Evolutionary conservation across 441 rosid genomes (phyloP), one percentile per base, ranked within the genome.

Genomic region (Theobroma grandiflorum): DNA sequence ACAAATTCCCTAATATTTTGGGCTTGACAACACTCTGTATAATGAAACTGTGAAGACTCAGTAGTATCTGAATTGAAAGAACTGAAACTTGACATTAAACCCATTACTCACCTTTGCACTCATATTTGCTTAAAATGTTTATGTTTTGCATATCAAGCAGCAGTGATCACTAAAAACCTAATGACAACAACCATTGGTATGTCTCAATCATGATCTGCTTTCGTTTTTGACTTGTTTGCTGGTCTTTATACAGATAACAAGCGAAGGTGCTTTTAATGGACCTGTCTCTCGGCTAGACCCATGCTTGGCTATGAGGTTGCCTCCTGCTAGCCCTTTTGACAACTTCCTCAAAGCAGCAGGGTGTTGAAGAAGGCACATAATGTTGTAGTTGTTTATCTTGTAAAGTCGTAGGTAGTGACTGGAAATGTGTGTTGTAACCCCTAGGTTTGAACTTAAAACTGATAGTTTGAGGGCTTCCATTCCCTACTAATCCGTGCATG

Each of bases 261-360:
- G 71, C 1, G 78, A 79, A n/a, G 80, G 20, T 9, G 26, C 16
- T 22, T 45, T 53, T 16, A 78, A 78, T 70, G 92, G 85, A 77
- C 82, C 65, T 37, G 65, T 31, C 62, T 57, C 80, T 77, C 58
- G 70, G 11, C 82, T 40, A 77, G 97, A 93, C 71, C 80, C 89
- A 42, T 82, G 92, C 85, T 79, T 86, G 75, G 84, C 87, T 15
- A 90, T 95, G 93, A 93, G 94, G 83, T 84, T 95, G 53, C 99
- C 99, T 18, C 98, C 99, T 11, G 95, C 99, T 4, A 95, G 99
- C 82, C 99, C 99, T 64, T 97, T 90, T 35, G 98, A 94, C 85
- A 97, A 97, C 89, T 97, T 95, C 86, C 98, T 95, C 52, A 93
- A 89, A 83, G 99, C 98, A 67, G 99, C 99, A n/a, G 90, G 97